Percentiles rank a stretch among this genome's conserved stretches.
These are phyloP conservation scores for Verticillium dahliae DNA, from an alignment of 2,329 filamentous ascomycete genomes.

Conservation along the genomic window DNA sequence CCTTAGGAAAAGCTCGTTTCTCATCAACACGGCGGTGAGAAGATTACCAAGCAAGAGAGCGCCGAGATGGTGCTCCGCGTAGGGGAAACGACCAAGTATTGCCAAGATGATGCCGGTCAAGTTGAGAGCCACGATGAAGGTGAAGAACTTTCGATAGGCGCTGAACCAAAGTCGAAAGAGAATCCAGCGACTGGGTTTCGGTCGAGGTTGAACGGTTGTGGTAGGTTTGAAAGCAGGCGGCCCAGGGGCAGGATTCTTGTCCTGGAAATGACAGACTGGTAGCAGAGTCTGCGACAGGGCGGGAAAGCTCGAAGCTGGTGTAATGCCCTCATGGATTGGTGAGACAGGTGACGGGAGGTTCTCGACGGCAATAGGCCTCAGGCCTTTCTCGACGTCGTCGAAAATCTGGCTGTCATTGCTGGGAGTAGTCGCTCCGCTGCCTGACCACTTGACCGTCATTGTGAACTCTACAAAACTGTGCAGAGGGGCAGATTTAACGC, in stretches of 20 bases:
- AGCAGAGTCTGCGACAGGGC: conserved; percentile 10
- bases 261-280: neutral
- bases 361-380: conserved; percentile 21
- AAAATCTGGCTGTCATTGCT: conserved; percentile 9
- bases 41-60: conserved; percentile 31
- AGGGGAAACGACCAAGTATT: conserved; percentile 22
- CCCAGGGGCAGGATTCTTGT: neutral
- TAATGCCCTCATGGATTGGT: conserved; percentile 23
- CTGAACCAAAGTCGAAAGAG: conserved; percentile 31
- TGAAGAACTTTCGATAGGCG: conserved; percentile 33
- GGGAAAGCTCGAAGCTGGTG: conserved; percentile 19
- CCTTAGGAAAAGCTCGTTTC: conserved; percentile 31
- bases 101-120: conserved; percentile 26
- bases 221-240: neutral
- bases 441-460: neutral
- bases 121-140: conserved; percentile 27
- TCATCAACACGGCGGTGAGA: conserved; percentile 29
- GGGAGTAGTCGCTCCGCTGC: conserved; percentile 2
- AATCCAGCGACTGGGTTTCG: conserved; percentile 23
- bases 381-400: conserved; percentile 27
- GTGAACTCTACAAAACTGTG: neutral
- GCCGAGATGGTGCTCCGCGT: conserved; percentile 29
- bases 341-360: conserved; percentile 15
- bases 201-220: conserved; percentile 8
- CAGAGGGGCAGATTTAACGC: neutral